Evolutionary conservation across 495 filamentous ascomycete genomes (phyloP).

Genomic region (Penicillium argentinense): DNA sequence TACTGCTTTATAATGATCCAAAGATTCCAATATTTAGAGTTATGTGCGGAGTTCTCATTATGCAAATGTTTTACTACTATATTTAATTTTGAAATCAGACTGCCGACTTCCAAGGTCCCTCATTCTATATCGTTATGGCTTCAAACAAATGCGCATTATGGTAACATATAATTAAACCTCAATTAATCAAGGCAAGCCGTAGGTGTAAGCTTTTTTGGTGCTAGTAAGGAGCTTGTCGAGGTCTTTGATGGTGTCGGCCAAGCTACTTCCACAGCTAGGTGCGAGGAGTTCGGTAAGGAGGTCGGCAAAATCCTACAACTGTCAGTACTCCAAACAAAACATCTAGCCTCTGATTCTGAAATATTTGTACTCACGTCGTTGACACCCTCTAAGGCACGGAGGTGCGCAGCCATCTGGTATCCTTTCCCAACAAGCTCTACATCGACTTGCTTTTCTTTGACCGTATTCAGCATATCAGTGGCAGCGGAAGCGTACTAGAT

Average conservation of each 20-base stretch:
- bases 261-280: slow-evolving; percentile 2
- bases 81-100: not conserved
- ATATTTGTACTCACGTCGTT: slow-evolving; percentile 2
- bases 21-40: not conserved
- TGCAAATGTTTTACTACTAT: not conserved
- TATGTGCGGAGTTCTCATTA: not conserved
- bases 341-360: slow-evolving; percentile 2
- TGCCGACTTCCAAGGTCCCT: slow-evolving; percentile 1
- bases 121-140: not conserved
- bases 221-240: not conserved
- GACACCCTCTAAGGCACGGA: not conserved
- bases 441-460: slow-evolving; percentile 2
- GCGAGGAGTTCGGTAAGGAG: not conserved
- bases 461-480: slow-evolving; percentile 3
- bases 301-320: slow-evolving; percentile 1
- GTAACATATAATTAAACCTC: not conserved
- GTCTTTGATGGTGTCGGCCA: slow-evolving; percentile 2
- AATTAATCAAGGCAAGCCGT: not conserved
- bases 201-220: slow-evolving; percentile 2
- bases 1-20: not conserved
- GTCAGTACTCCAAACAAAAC: slow-evolving; percentile 2
- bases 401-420: slow-evolving; percentile 1
- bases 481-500: not conserved
- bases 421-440: slow-evolving; percentile 1
- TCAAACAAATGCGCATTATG: not conserved